phyloP scores from a whole-genome alignment of 2,329 filamentous ascomycete species.

The Colletotrichum spinosum region DNA sequence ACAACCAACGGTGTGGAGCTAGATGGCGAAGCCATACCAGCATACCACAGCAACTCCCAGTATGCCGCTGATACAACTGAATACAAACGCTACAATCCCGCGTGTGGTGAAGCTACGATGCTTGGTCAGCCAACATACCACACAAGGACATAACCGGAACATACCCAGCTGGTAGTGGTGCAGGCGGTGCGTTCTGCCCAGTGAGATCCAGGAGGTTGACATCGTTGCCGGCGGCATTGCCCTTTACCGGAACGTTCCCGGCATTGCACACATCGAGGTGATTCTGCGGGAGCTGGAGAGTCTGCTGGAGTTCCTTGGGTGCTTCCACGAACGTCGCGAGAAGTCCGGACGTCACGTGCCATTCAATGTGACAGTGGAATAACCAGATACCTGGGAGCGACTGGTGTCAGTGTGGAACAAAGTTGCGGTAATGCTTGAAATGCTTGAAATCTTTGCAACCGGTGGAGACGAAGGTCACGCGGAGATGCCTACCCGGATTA shows the following conservation, averaged over 20 bases:
- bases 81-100: conserved; percentile 80
- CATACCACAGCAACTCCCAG: conserved; percentile 75
- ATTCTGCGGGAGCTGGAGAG: conserved; percentile 68
- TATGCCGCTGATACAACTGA: conserved; percentile 76
- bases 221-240: conserved; percentile 83
- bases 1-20: too few relatives aligned
- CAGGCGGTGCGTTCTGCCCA: conserved; percentile 68
- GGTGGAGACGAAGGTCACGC: too few relatives aligned
- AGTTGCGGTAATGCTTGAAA: conserved; percentile 23
- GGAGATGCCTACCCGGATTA: conserved; percentile 65
- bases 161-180: conserved; percentile 71
- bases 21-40: conserved; percentile 74
- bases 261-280: conserved; percentile 70
- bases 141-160: not conserved
- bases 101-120: conserved; percentile 69
- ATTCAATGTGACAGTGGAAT: conserved; percentile 86
- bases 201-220: conserved; percentile 70
- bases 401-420: conserved; percentile 4
- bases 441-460: conserved; percentile 23
- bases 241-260: conserved; percentile 61
- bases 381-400: conserved; percentile 66
- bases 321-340: conserved; percentile 74
- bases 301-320: conserved; percentile 70
- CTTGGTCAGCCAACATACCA: not conserved
- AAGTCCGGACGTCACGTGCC: conserved; percentile 78